Percentiles rank a stretch among this genome's conserved stretches.
Conservation (phyloP, 805 yeast genomes). For the Hanseniaspora opuntiae region DNA sequence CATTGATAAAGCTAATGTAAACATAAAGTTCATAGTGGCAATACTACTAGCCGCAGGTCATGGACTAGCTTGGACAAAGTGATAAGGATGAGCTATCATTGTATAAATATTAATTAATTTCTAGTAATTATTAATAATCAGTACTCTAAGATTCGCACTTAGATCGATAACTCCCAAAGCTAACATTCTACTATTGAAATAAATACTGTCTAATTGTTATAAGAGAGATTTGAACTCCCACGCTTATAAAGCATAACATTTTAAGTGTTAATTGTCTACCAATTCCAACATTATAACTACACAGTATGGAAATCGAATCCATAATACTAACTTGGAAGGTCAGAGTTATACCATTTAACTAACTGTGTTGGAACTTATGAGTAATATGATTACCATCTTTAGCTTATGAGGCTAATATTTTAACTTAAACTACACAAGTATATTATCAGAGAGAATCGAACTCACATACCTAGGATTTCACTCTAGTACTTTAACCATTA, state of each 20-base stretch:
- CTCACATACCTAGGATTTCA: background rate
- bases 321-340: background rate
- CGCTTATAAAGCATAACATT: background rate
- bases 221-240: background rate
- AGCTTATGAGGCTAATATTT: background rate
- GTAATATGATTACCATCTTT: background rate
- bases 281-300: background rate
- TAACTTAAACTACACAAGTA: background rate
- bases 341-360: background rate
- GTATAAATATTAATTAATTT: background rate
- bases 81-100: slow-evolving; percentile 12
- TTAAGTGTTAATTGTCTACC: slow-evolving; percentile 4
- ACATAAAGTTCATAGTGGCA: slow-evolving; percentile 19
- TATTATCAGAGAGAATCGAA: slow-evolving; percentile 4
- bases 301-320: background rate
- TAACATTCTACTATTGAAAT: background rate
- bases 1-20: slow-evolving; percentile 20
- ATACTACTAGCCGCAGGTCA: slow-evolving; percentile 21
- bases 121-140: background rate
- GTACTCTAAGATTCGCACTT: background rate
- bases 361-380: background rate
- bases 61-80: slow-evolving; percentile 12
- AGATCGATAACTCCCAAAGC: background rate
- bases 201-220: background rate
- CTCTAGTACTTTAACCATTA: slow-evolving; percentile 9